phyloP scores from a whole-genome alignment of 1,139 yeast genomes.

The Pichia sp. region DNA sequence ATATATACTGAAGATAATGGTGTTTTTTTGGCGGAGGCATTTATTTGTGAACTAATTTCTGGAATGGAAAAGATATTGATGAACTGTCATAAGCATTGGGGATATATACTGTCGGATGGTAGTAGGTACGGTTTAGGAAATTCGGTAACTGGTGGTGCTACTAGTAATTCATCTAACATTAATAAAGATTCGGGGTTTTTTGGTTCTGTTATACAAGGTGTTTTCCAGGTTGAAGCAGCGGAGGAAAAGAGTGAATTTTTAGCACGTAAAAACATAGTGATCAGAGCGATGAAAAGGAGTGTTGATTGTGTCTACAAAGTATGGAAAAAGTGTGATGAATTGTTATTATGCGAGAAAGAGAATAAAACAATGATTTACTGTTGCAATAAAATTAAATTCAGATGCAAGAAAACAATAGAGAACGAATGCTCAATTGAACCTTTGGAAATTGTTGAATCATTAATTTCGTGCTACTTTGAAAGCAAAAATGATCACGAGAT shows the following conservation, averaged over 20 bases:
- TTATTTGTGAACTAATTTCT: conserved; percentile 46
- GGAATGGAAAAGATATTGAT: conserved; percentile 60
- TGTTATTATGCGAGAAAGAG: conserved; percentile 21
- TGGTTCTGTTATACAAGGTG: conserved; percentile 63
- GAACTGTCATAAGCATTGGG: conserved; percentile 51
- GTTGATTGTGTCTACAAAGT: conserved; percentile 46
- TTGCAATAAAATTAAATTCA: conserved; percentile 62
- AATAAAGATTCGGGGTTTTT: conserved; percentile 2
- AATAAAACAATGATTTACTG: conserved; percentile 46
- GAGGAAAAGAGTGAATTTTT: conserved; percentile 46
- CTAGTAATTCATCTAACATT: no score
- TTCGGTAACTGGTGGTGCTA: no score
- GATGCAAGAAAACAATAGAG: conserved; percentile 62
- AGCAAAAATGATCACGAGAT: conserved; percentile 1
- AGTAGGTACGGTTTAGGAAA: no score
- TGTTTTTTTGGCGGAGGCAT: conserved; percentile 33
- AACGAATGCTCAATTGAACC: conserved; percentile 65
- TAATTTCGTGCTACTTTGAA: conserved; percentile 34
- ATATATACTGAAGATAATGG: conserved; percentile 3
- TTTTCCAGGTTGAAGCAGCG: conserved; percentile 73
- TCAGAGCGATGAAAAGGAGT: conserved; percentile 58
- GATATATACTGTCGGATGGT: conserved; percentile 14
- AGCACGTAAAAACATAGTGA: conserved; percentile 44
- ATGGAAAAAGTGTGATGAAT: conserved; percentile 70
- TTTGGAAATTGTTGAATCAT: conserved; percentile 60